Base-by-base conservation (phyloP, 2,329 filamentous ascomycete genomes). In the Cladosporium sp. region DNA sequence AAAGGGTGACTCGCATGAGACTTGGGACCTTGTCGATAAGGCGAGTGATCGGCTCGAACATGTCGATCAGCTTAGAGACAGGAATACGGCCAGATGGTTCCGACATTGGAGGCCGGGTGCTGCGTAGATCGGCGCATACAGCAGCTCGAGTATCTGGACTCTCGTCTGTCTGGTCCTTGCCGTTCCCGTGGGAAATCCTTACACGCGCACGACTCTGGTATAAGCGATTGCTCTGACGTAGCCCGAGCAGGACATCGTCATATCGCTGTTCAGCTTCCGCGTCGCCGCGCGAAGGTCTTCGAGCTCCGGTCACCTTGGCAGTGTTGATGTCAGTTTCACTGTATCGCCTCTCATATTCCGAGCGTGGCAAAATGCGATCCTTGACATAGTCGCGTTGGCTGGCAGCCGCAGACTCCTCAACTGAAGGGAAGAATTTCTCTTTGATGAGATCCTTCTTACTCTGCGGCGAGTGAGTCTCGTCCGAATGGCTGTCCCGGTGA, bases 1-100 rank as follows among this genome's bases (percentile, higher is more conserved):
- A 80, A 0, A 86, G 77, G 6, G 84, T 77, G 0, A 83, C 67
- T 18, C 83, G 79, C 8, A 82, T 77, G 2, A 85, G 75, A 3
- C 53, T 26, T 5, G 63, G 63, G 1, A 53, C 32, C 30, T 34
- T 28, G 43, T 65, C 57, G 10, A 65, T 23, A 2, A 59, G 21
- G 5, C 63, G 46, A 10, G 25, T 39, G 23, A 65, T 21, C 4
- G 63, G 63, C 11, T 49, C 43, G 16, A 59, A 43, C 4, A 53
- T 10, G 10, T 36, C 32, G 7, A 36, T 39, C 18, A 65, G 43
- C 34, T 23, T 51, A 1, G 63, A 59, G 5, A 65, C 48, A 7
- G 46, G 8, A 11, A 59, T 25, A 0, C 36, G 43, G 16, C 36
- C 21, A 6, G 39, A 32, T 4, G 30, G 23, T 5, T 32, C 14